Base-by-base conservation (phyloP, 371 early-diverging fungal species). In the Zychaea mexicana region DNA sequence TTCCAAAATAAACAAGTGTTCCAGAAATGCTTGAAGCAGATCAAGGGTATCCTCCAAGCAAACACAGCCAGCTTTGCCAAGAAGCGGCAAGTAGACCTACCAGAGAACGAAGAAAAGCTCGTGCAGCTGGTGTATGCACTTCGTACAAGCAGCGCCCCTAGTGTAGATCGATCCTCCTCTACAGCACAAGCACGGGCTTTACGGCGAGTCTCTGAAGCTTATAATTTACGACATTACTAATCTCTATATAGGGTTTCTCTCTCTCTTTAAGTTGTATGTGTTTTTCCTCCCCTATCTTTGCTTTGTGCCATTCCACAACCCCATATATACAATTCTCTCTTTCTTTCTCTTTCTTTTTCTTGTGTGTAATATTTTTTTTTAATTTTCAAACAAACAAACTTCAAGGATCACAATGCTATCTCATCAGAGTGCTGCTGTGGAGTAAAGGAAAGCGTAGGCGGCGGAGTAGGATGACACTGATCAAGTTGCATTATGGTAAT, bases 1-100 rank as follows among this genome's bases (percentile, higher is more conserved):
- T 82, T 79, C 62, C 82, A 82, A 60, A 82, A 82, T 42, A 72
- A 72, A 5, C 83, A 82, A 61, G 78, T 82, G 3, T 82, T 82
- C 60, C 79, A 77, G 42, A 82, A 79, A 38, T 82, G 83, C 52
- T 53, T 77, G 15, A 77, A 71, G 33, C 83, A 82, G 54, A 82
- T 82, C 62, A 77, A 79, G 59, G 78, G 79, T 13, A 82, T 82
- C 26, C 56, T 82, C 15, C 77, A 76, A 30, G 73, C 73, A 1
- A 75, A 71, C 56, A 60, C 52, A 19, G 61, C 69, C 0, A 72
- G 74, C 21, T 73, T 78, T 66, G 79, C 79, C 2, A 71, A 79
- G 54, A 72, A 71, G 27, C 70, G 74, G 26, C 57, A 64, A 1
- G 53, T 75, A 2, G 52, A 69, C 17, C 39, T 79, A n/a, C 62